Conservation (phyloP, 2,329 filamentous ascomycete genomes). For the Polychaeton citri region DNA sequence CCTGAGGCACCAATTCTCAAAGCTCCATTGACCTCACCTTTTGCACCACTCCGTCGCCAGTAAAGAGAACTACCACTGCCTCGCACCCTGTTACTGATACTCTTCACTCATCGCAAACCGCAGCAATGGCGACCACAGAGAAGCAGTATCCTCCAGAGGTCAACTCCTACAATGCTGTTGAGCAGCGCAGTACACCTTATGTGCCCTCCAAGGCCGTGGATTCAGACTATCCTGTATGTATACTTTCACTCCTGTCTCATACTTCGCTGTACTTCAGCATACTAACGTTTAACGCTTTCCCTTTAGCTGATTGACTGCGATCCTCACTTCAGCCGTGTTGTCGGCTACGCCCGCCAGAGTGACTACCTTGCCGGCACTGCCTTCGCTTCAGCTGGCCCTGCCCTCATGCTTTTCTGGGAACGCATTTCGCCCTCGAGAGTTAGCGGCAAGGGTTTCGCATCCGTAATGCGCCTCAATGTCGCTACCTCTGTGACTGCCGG, state of each 20-base stretch:
- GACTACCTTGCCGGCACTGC: slow-evolving; percentile 65
- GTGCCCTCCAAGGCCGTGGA: slow-evolving; percentile 61
- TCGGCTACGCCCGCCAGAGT: slow-evolving; percentile 71
- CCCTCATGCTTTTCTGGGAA: slow-evolving; percentile 67
- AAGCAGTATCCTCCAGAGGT: slow-evolving; percentile 8
- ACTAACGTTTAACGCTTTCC: slow-evolving; percentile 14
- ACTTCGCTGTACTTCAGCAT: neutral
- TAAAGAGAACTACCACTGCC: no score
- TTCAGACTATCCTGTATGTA: slow-evolving; percentile 75
- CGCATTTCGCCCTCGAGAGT: slow-evolving; percentile 72
- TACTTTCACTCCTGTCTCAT: slow-evolving; percentile 4
- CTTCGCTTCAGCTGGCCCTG: slow-evolving; percentile 59
- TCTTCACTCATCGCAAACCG: neutral
- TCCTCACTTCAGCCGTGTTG: slow-evolving; percentile 83
- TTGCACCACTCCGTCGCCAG: no score
- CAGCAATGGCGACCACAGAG: slow-evolving; percentile 3
- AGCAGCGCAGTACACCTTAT: slow-evolving; percentile 13
- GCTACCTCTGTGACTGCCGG: slow-evolving; percentile 63
- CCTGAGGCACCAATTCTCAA: neutral
- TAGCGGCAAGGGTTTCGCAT: slow-evolving; percentile 67
- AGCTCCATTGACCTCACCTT: slow-evolving; percentile 1
- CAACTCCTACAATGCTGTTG: slow-evolving; percentile 13
- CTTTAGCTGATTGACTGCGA: slow-evolving; percentile 93
- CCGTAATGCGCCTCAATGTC: slow-evolving; percentile 66
- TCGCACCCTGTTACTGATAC: no score